Evolutionary conservation across 2,329 filamentous ascomycete genomes (phyloP).

Genomic region (Nemania sp.): DNA sequence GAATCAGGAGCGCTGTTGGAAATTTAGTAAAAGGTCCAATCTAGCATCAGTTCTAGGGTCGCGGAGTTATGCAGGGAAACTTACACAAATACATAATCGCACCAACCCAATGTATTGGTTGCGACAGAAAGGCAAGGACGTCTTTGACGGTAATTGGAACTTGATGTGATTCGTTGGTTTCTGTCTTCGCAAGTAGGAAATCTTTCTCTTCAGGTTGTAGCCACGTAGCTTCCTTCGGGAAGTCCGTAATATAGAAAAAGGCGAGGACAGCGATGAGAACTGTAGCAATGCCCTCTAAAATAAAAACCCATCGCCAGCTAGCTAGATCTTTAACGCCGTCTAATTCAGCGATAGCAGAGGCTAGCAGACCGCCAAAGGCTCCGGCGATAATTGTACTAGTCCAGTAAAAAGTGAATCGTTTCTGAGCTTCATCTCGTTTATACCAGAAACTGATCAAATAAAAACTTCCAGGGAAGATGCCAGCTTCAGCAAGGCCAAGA

Average conservation of each 20-base stretch:
- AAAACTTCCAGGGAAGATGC: constrained; percentile 57
- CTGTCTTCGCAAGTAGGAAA: constrained; percentile 32
- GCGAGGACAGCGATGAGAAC: constrained; percentile 39
- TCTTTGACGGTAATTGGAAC: constrained; percentile 10
- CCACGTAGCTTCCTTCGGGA: constrained; percentile 29
- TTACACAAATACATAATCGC: constrained; percentile 34
- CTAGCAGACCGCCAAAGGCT: constrained; percentile 64
- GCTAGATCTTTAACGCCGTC: constrained; percentile 50
- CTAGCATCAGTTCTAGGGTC: neutral
- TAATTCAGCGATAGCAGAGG: constrained; percentile 53
- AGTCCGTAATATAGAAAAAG: constrained; percentile 35
- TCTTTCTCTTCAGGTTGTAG: constrained; percentile 36
- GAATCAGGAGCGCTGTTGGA: no score
- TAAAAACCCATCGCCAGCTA: constrained; percentile 25
- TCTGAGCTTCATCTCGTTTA: constrained; percentile 60
- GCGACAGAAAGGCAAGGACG: constrained; percentile 8
- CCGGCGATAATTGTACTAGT: constrained; percentile 60
- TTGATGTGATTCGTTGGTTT: neutral
- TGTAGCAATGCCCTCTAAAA: neutral
- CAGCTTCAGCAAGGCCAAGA: constrained; percentile 56
- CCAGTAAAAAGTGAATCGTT: constrained; percentile 59
- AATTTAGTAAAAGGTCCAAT: no score
- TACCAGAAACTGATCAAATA: constrained; percentile 68
- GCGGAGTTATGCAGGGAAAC: constrained; percentile 24
- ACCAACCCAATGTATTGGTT: constrained; percentile 21